phyloP scores from a whole-genome alignment of 257 asterid genomes.

The Jasminum sambac region DNA sequence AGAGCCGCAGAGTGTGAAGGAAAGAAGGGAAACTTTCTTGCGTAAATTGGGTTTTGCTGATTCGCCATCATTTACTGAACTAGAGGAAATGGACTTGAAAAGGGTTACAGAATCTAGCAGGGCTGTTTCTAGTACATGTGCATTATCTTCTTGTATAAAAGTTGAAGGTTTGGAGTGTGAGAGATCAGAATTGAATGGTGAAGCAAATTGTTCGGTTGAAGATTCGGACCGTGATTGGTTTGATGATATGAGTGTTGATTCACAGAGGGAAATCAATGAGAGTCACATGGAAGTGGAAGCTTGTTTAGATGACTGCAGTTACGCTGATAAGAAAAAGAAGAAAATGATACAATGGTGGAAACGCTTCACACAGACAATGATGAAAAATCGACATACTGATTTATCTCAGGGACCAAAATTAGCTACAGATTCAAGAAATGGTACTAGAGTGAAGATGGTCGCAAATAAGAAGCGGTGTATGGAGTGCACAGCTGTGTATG shows the following conservation, averaged over 20 bases:
- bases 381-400: constrained; percentile 27
- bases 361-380: constrained; percentile 32
- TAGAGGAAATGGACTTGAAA: constrained; percentile 19
- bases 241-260: constrained; percentile 26
- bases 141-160: background rate
- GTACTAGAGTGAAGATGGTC: constrained; percentile 32
- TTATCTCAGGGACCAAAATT: constrained; percentile 21
- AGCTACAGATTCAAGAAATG: constrained; percentile 16
- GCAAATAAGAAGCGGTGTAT: constrained; percentile 42
- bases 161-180: constrained; percentile 33
- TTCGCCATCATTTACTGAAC: constrained; percentile 15
- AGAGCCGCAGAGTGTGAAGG: constrained; percentile 63
- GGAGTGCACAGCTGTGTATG: constrained; percentile 55
- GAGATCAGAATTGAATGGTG: constrained; percentile 46
- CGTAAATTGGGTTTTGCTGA: constrained; percentile 51
- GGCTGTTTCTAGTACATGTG: constrained; percentile 30
- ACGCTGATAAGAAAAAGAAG: constrained; percentile 29
- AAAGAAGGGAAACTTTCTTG: constrained; percentile 47
- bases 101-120: constrained; percentile 32
- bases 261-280: constrained; percentile 23
- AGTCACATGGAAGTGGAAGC: constrained; percentile 9
- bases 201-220: constrained; percentile 48
- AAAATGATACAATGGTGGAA: constrained; percentile 57
- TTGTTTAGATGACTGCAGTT: constrained; percentile 8
- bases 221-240: constrained; percentile 40